Evolutionary conservation across 208 protist genomes (phyloP), one percentile per base, ranked within the genome.

Genomic region (Leishmania lainsoni): DNA sequence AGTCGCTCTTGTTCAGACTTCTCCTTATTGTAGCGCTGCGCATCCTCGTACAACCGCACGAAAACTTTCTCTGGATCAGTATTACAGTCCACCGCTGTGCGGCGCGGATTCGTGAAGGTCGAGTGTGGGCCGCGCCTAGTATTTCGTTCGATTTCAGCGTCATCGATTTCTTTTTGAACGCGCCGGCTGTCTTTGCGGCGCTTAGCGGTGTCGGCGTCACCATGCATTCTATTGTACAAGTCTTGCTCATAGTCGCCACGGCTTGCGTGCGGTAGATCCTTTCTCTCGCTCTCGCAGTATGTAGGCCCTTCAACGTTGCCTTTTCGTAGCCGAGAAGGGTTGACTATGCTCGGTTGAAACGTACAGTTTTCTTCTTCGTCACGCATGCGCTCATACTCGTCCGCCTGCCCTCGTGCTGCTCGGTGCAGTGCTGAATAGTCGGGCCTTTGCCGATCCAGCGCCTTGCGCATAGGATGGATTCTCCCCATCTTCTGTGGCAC

Each of bases 1-100:
- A 71, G 56, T 4, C 68, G 61, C 65, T 93, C 86, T 8, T 86
- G 85, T 35, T 91, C 80, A 10, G 76, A 26, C 42, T 86, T 83
- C 9, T 90, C 78, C 2, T 74, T 78, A 68, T 93, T 90, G 63
- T 87, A 81, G 29, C 86, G 89, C 82, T 90, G 83, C 3, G 90
- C 90, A 22, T 95, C 86, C 4, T 82, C 85, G 81, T 95, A 94
- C 17, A 95, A 84, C 3, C 92, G 86, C 0, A 75, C 68, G 76
- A 93, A 95, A 16, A 95, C 90, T 35, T 82, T 79, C 9, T 29
- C 69, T 2, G 58, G 52, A 0, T 59, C 82, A 0, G 35, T 76
- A 26, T 70, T 16, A 14, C 35, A 12, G 39, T 80, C 61, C 14
- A 54, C 76, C 10, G 69, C 78, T 0, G 58, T 59, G 5, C 74